Evolutionary conservation across 169 alveolate species (phyloP).

Genomic region (Neospora caninum): DNA sequence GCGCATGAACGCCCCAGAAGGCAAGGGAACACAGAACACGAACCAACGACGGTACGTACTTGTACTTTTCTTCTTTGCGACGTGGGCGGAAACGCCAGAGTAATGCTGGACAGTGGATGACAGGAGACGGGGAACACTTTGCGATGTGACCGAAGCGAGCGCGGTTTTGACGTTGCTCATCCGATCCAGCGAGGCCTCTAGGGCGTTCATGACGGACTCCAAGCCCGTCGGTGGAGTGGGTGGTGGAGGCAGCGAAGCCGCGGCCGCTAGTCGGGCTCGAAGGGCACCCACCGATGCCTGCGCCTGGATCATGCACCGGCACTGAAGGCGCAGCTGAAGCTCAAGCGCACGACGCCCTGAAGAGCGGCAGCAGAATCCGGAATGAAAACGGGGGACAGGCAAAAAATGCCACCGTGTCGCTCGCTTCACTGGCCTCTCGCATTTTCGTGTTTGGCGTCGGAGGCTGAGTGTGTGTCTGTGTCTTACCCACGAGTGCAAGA

Average conservation of each 20-base stretch:
- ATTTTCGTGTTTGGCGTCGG: too few relatives aligned
- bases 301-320: not conserved
- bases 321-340: constrained; percentile 32
- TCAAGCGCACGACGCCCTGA: constrained; percentile 28
- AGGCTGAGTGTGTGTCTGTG: too few relatives aligned
- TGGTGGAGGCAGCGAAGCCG: not conserved
- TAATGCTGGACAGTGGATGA: not conserved
- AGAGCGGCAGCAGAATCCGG: not conserved
- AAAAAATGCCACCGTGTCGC: too few relatives aligned
- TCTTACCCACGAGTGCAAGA: constrained; percentile 9
- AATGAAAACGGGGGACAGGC: too few relatives aligned
- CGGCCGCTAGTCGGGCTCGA: not conserved
- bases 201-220: not conserved
- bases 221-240: not conserved
- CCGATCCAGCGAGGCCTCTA: not conserved
- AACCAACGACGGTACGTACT: not conserved
- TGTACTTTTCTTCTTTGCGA: not conserved
- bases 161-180: constrained; percentile 1
- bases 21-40: too few relatives aligned
- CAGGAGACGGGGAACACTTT: not conserved
- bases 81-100: not conserved
- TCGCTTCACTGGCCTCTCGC: too few relatives aligned
- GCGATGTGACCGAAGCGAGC: not conserved
- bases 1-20: too few relatives aligned
- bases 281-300: not conserved